Base-by-base conservation (phyloP, 345 rosid genomes). In the Clausena lansium region DNA sequence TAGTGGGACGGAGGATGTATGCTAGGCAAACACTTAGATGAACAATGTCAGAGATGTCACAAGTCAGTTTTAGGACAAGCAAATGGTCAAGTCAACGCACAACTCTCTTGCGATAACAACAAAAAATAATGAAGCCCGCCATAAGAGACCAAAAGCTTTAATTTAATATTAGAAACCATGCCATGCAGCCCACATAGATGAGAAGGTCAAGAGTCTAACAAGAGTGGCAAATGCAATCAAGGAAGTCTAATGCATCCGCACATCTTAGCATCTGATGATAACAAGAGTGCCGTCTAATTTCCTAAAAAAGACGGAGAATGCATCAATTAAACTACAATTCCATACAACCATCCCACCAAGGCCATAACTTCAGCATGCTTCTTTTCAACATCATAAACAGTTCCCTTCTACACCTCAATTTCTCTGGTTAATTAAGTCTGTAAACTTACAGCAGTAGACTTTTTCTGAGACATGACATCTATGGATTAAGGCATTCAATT, bases 51-150 rank as follows among this genome's bases (percentile, higher is more conserved):
- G 69, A 61, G 45, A 45, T 13, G 27, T 62, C 30, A 9, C 27
- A 73, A 39, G 61, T 28, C 7, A 13, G 36, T 39, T 19, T 74
- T 62, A 7, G 9, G 55, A 45, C 55, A 32, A 47, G 15, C 41
- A 78, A 67, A 38, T 58, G 9, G 28, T 35, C 25, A 57, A 59
- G 74, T 50, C 72, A 74, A 9, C 68, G 33, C 61, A 36, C 20
- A 35, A 57, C 52, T 35, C n/a, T 68, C 24, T 69, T 30, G 64
- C 28, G 36, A 76, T 57, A 63, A 47, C 50, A 22, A 57, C 45
- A 39, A 28, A 24, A 36, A 58, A 36, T 58, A 75, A 70, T 57
- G 17, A 71, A 70, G 73, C 60, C 36, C 7, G 7, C 9, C 25
- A 50, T 19, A 50, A 19, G 52, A 47, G 60, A 50, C 60, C 22